Evolutionary conservation across 495 filamentous ascomycete species (phyloP).

Genomic region (Penicillium cosmopolitanum): DNA sequence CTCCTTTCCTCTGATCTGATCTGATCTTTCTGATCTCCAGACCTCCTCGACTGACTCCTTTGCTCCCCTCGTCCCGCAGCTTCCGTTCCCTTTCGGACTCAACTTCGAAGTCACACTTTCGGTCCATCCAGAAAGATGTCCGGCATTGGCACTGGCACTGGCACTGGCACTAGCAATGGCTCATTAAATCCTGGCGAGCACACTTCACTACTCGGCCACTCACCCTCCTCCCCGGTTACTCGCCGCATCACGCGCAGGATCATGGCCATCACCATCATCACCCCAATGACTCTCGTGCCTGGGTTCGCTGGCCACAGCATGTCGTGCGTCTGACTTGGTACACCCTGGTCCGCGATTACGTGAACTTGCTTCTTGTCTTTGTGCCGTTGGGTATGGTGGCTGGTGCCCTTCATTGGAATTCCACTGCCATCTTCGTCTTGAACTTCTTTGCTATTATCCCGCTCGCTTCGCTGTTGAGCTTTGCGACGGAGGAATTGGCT

Average conservation of each 20-base stretch:
- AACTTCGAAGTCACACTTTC: slow-evolving; percentile 40
- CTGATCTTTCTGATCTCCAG: neutral
- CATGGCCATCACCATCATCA: slow-evolving; percentile 28
- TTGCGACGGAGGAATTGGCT: slow-evolving; percentile 92
- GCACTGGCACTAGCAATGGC: slow-evolving; percentile 43
- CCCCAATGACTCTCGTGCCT: slow-evolving; percentile 42
- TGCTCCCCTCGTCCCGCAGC: slow-evolving; percentile 22
- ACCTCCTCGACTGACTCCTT: neutral
- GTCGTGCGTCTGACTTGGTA: slow-evolving; percentile 54
- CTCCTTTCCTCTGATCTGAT: slow-evolving; percentile 8
- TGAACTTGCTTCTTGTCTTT: slow-evolving; percentile 86
- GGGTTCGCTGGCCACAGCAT: slow-evolving; percentile 61
- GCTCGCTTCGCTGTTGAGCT: slow-evolving; percentile 87
- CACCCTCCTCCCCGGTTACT: slow-evolving; percentile 24
- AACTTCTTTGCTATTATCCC: slow-evolving; percentile 98
- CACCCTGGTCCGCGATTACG: slow-evolving; percentile 68
- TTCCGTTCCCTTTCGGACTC: slow-evolving; percentile 33
- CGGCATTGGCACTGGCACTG: slow-evolving; percentile 32
- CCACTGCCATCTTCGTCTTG: slow-evolving; percentile 77
- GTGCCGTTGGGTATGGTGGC: slow-evolving; percentile 88
- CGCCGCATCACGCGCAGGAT: slow-evolving; percentile 17
- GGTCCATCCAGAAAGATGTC: slow-evolving; percentile 40
- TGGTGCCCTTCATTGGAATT: slow-evolving; percentile 70
- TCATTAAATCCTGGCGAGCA: slow-evolving; percentile 35
- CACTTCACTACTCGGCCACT: slow-evolving; percentile 34